These are phyloP conservation scores for Skeletonema potamos DNA, from an alignment of 108 stramenopile species.

Conservation along the genomic window DNA sequence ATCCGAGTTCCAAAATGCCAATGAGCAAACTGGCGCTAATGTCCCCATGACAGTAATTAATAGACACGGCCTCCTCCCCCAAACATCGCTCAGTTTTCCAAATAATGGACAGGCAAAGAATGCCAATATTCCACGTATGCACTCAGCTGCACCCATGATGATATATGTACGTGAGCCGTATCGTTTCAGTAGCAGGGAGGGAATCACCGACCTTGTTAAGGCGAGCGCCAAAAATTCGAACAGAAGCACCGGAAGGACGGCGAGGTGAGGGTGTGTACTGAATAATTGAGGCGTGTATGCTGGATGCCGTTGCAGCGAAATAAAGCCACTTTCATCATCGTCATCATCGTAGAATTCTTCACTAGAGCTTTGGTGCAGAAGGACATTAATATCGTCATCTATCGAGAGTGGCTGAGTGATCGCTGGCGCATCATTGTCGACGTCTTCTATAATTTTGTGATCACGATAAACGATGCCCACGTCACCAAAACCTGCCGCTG, in stretches of 20 bases:
- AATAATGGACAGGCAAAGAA: conserved; percentile 93
- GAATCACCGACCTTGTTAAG: conserved; percentile 82
- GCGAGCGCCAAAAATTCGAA: conserved; percentile 92
- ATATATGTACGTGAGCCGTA: conserved; percentile 78
- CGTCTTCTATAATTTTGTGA: neutral
- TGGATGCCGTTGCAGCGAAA: neutral
- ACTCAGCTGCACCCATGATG: conserved; percentile 86
- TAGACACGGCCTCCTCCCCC: conserved; percentile 83
- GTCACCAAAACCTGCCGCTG: neutral
- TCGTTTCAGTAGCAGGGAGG: conserved; percentile 63
- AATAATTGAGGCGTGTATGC: neutral
- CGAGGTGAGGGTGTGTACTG: conserved; percentile 50
- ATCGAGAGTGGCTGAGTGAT: neutral
- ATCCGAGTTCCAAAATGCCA: conserved; percentile 78
- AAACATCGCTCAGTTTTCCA: conserved; percentile 85
- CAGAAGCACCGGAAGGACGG: conserved; percentile 91
- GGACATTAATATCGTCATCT: neutral
- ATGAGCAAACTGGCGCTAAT: conserved; percentile 83
- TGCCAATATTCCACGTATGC: conserved; percentile 88
- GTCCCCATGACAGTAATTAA: conserved; percentile 91
- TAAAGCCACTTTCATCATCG: neutral
- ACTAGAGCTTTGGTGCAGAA: neutral
- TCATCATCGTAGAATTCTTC: neutral
- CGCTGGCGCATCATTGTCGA: neutral
- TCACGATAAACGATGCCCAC: neutral